These are phyloP conservation scores for Graphilbum sp. DNA, from an alignment of 2,329 filamentous ascomycete species.

Conservation along the genomic window DNA sequence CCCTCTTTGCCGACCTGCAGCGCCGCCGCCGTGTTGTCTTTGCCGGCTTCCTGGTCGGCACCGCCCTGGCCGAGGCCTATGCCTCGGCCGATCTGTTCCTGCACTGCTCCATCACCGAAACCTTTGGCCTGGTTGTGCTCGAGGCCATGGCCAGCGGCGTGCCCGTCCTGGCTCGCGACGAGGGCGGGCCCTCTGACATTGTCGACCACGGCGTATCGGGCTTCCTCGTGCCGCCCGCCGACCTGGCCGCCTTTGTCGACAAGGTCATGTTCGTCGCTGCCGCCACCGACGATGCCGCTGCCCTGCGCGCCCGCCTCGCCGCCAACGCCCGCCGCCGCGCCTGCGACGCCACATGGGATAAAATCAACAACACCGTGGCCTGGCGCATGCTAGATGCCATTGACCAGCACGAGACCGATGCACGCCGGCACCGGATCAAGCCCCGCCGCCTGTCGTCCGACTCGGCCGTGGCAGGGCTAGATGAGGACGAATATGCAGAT, in stretches of 20 bases:
- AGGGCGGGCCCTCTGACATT: slow-evolving; percentile 54
- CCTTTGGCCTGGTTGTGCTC: slow-evolving; percentile 53
- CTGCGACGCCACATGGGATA: slow-evolving; percentile 51
- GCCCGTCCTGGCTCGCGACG: slow-evolving; percentile 51
- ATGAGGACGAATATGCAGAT: neutral
- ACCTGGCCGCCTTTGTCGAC: slow-evolving; percentile 40
- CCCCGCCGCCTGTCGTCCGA: neutral
- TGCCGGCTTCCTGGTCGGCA: slow-evolving; percentile 46
- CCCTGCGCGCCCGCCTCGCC: slow-evolving; percentile 28
- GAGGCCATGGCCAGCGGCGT: slow-evolving; percentile 57
- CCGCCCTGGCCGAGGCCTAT: slow-evolving; percentile 46
- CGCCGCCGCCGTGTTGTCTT: slow-evolving; percentile 42
- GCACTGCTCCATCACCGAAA: slow-evolving; percentile 56
- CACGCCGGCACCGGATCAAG: slow-evolving; percentile 6
- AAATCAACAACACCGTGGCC: slow-evolving; percentile 53
- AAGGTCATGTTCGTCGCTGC: slow-evolving; percentile 32
- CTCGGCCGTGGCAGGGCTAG: neutral
- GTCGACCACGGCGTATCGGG: slow-evolving; percentile 42
- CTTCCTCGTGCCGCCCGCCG: slow-evolving; percentile 41
- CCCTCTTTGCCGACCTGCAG: slow-evolving; percentile 34
- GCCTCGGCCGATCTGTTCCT: slow-evolving; percentile 54
- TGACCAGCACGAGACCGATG: slow-evolving; percentile 23
- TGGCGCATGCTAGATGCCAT: slow-evolving; percentile 43
- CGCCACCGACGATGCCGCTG: slow-evolving; percentile 21
- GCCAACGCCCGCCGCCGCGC: slow-evolving; percentile 35